Evolutionary conservation across 371 early-diverging fungal species (phyloP), one percentile per base, ranked within the genome.

Genomic region (Haplosporangium sp.): DNA sequence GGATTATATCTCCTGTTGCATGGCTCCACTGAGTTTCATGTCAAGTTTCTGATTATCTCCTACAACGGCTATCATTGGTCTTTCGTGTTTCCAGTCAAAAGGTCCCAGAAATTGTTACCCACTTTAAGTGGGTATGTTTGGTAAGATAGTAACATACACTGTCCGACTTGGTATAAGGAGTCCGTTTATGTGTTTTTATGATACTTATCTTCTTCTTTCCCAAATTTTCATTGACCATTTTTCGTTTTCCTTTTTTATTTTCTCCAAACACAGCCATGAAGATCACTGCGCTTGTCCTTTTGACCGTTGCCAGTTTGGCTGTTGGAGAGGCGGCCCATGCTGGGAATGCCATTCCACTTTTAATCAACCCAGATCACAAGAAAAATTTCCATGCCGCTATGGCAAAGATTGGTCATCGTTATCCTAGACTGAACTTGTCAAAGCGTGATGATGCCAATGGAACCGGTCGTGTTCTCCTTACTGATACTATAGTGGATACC

Each of bases 401-500:
- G 53, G 61, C 64, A 45, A 78, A 63, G 42, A 20, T 78, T 13
- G 53, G 57, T 40, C 39, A 27, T 34, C 73, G 79, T 10, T 78
- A 78, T 20, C 60, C 71, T 10, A 47, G 40, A 1, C 13, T 58
- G 38, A 60, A 61, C 6, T 40, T 65, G 55, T 52, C 40, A 9
- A 58, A 76, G 38, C 61, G 6, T 63, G 39, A n/a, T 8, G 39
- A 63, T 10, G 40, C 13, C 34, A 56, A 40, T 20, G 40, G 4
- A 20, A n/a, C 20, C 9, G 47, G 45, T 9, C 40, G n/a, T 10
- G 66, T 42, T 13, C 5, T 15, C 11, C 37, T 63, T 6, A 53
- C 20, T 8, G 40, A 66, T 37, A 13, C 3, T 27, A 8, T 8
- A 15, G 37, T 15, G 19, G 66, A 66, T 34, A 47, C 20, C 15